Base-by-base conservation (phyloP, 1,284 basidiomycete genomes). In the Dichomitus squalens region DNA sequence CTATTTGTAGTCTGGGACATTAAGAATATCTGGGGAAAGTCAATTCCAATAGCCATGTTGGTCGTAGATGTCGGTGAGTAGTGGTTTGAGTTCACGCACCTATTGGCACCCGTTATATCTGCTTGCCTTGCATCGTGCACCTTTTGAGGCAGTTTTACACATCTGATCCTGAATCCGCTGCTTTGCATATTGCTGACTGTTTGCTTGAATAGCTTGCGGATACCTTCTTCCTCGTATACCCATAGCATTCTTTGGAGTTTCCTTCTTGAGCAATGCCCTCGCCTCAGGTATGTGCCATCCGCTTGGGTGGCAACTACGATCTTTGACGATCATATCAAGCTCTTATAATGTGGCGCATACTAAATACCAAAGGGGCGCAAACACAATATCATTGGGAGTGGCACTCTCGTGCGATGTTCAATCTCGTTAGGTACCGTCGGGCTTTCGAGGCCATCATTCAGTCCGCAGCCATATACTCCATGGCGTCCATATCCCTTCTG, bases 381-480 rank as follows among this genome's bases (percentile, higher is more conserved):
- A 39, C 21, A 12, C 49, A 51, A 29, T 14, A 29, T 4, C 16
- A 40, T 20, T 51, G 49, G 49, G 31, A 11, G 35, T 40, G 23
- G 49, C 36, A 38, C 11, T 27, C n/a, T 1, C 49, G 49, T 11
- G 38, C 27, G 14, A 29, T 18, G 8, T 51, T 51, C 52, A 46
- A 46, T 34, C 25, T 38, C 43, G 31, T 43, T 12, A 33, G 23
- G 21, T 36, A 53, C 43, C 52, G 41, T 16, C 52, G 41, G 7
- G 52, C 46, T 14, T 53, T 53, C 34, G 52, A 53, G 43, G 52
- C 43, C 7, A 46, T 53, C 34, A 38, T 53, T 33, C 39, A 53
- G 52, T 53, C 52, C 18, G 52, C 41, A 2, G 41, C 34, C 3
- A 46, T 46, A 16, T 53, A 46, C 11, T 46, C 41, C 21, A 2